Conservation (phyloP, 345 rosid species). For the Salix suchowensis region DNA sequence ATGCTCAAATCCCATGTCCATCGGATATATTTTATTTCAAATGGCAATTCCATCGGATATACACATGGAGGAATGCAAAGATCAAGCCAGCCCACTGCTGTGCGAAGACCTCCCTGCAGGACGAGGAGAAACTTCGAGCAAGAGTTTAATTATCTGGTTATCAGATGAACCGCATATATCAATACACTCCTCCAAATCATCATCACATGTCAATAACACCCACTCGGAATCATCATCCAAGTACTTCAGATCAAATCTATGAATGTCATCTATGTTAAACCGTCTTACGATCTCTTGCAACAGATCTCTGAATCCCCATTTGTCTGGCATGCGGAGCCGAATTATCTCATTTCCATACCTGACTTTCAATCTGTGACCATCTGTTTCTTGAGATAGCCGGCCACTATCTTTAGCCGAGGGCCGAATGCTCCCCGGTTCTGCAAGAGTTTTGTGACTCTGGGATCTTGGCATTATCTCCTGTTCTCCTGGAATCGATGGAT, state of each 20-base stretch:
- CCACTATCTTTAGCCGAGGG: slow-evolving; percentile 17
- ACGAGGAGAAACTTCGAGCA: slow-evolving; percentile 54
- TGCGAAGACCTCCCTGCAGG: slow-evolving; percentile 36
- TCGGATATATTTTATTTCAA: neutral
- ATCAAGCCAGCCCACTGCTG: slow-evolving; percentile 29
- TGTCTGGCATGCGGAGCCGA: slow-evolving; percentile 52
- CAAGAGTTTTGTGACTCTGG: slow-evolving; percentile 35
- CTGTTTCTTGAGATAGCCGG: slow-evolving; percentile 38
- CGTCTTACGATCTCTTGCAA: slow-evolving; percentile 61
- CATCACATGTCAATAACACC: slow-evolving; percentile 85
- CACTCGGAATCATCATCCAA: slow-evolving; percentile 92
- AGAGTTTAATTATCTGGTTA: slow-evolving; percentile 54
- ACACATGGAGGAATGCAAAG: neutral
- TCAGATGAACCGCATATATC: slow-evolving; percentile 51
- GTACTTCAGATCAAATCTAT: slow-evolving; percentile 68
- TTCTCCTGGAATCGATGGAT: slow-evolving; percentile 41
- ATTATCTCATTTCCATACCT: slow-evolving; percentile 60
- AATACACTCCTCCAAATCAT: slow-evolving; percentile 79
- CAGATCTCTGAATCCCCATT: slow-evolving; percentile 48
- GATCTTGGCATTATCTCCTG: slow-evolving; percentile 37
- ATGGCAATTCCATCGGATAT: neutral
- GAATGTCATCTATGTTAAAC: slow-evolving; percentile 54
- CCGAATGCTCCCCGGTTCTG: slow-evolving; percentile 30
- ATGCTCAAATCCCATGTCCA: neutral
- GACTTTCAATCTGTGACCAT: slow-evolving; percentile 58